Percentiles rank a stretch among this genome's conserved stretches.
Evolutionary conservation across 805 yeast species (phyloP).

Genomic region (Sungouiella thailandica): DNA sequence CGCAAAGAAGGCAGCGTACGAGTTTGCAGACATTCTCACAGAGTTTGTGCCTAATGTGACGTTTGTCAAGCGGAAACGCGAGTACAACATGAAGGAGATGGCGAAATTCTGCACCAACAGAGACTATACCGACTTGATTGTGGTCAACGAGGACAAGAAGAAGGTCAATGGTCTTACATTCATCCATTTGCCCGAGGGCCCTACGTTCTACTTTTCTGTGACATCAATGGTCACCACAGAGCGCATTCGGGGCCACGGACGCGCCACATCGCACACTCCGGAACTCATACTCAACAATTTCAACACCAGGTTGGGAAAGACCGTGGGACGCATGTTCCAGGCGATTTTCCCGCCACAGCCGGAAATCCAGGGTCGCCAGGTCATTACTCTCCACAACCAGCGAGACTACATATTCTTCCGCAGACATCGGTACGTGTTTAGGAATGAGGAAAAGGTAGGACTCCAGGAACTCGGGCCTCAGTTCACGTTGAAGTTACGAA

Average conservation of each 20-base stretch:
- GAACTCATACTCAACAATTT: conserved; percentile 90
- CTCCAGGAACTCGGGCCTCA: conserved; percentile 96
- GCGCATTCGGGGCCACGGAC: conserved; percentile 81
- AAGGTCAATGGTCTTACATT: conserved; percentile 87
- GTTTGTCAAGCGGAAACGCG: conserved; percentile 81
- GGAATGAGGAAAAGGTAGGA: conserved; percentile 88
- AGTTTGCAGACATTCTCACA: conserved; percentile 79
- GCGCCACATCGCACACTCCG: conserved; percentile 85
- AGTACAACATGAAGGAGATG: conserved; percentile 82
- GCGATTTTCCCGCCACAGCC: conserved; percentile 90
- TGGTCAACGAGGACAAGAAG: conserved; percentile 92
- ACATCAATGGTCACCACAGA: conserved; percentile 73
- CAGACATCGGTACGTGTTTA: conserved; percentile 87
- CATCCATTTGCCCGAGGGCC: conserved; percentile 92
- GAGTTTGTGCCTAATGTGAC: conserved; percentile 83
- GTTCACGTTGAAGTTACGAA: conserved; percentile 81
- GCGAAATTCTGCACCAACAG: conserved; percentile 76
- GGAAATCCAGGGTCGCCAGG: conserved; percentile 93
- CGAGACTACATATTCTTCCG: conserved; percentile 94
- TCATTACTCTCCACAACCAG: conserved; percentile 91
- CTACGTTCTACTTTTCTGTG: conserved; percentile 86
- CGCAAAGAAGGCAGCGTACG: conserved; percentile 83
- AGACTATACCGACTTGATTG: conserved; percentile 81
- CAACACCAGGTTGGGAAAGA: conserved; percentile 85
- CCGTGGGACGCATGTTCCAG: conserved; percentile 90